Evolutionary conservation across 208 protist species (phyloP), one percentile per base, ranked within the genome.

Genomic region (Crithidia mellificae): DNA sequence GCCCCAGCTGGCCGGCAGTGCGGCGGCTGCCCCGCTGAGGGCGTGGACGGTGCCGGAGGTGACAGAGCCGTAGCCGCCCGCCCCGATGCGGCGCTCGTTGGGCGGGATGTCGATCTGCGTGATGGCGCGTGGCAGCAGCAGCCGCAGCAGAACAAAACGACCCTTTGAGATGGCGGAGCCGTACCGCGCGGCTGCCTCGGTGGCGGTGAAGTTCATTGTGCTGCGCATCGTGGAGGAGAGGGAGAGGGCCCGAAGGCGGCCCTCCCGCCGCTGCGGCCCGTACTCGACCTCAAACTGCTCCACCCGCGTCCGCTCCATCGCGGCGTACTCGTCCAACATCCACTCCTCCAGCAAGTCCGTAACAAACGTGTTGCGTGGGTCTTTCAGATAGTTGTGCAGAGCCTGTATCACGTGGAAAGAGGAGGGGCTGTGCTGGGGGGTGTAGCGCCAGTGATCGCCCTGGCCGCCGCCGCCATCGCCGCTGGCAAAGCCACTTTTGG

Each of bases 21-120:
- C 44, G 41, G 63, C 57, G 11, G 54, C 63, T 2, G 39, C n/a
- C 3, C 41, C 30, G 25, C 30, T 20, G 17, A 65, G 5, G 27
- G 22, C 34, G 53, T 76, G 63, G 6, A 76, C 63, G 29, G 41
- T 58, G 36, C 70, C 70, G 19, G 70, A 70, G 20, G 70, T 76
- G 27, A 95, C 89, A 6, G 77, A 65, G 32, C 84, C 89, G 49
- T 88, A 95, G 34, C 89, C 84, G 32, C 89, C 89, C n/a, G 83
- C 32, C 7, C 86, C 84, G 38, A 95, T 75, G 30, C 85, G 81
- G 19, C 80, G 74, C 46, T 64, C 56, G 38, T 85, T 58, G 43
- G 59, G 30, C 15, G 49, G 49, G 25, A 63, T 55, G 24, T 66
- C 62, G 17, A 76, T 47, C 14, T 58, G 70, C 2, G 70, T 76